Evolutionary conservation across 164 flowering plant genomes (phyloP), one percentile per base, ranked within the genome.

Genomic region (Houttuynia cordata): DNA sequence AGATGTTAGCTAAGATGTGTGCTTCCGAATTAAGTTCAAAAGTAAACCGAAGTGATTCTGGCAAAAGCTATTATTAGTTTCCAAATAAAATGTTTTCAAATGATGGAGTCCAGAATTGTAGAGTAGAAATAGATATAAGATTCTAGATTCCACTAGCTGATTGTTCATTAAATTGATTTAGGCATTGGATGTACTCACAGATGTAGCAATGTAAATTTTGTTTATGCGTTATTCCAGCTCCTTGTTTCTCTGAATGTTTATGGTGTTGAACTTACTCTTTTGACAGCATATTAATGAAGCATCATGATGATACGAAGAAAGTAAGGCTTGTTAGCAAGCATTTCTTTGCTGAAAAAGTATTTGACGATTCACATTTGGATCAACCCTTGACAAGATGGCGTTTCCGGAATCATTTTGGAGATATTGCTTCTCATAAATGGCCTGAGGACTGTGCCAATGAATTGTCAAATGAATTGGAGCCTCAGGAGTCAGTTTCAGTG

Each of bases 311-410:
- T 72, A 79, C 80, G 42, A 25, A 64, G 74, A 72, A 60, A 60
- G 73, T 78, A 76, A 72, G 67, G 56, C 72, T 59, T 30, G 34
- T 86, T 53, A 73, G 78, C 20, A 82, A 81, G 67, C 76, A 78
- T 71, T 86, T 86, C 66, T 86, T 75, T 64, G 15, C 67, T 14
- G 96, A 88, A 71, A 67, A 71, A 49, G 82, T 86, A 62, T 84
- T 67, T 74, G 81, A 76, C 59, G 96, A 85, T 67, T 69, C 82
- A 53, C 65, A 57, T 56, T 13, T 68, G 51, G 88, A 82, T 62
- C 56, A 20, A 56, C 80, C 90, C 23, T 68, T 45, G 20, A 14
- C 72, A 52, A 79, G 81, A 74, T 83, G 84, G 85, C 83, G 83
- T 18, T 62, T 61, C 25, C 79, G 86, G 21, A 79, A 73, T 65